Conservation (phyloP, 495 filamentous ascomycete species). For the Filosporella fistucella region DNA sequence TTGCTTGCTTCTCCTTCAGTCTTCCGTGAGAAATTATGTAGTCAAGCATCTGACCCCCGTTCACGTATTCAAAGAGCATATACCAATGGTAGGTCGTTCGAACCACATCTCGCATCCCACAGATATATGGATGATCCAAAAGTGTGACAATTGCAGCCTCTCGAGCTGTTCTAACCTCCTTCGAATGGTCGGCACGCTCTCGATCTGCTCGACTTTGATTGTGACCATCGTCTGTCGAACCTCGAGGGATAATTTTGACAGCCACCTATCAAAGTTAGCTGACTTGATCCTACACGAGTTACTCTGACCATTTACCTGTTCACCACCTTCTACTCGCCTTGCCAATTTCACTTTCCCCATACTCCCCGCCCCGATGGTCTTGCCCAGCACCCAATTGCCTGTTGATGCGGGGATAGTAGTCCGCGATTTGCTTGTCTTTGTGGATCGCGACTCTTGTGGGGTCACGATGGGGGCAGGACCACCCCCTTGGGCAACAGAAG, state of each 20-base stretch:
- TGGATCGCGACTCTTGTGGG: constrained; percentile 42
- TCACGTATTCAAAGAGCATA: constrained; percentile 99
- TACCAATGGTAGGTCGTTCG: constrained; percentile 99
- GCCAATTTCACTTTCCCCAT: constrained; percentile 96
- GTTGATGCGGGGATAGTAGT: constrained; percentile 80
- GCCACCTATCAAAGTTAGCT: constrained; percentile 60
- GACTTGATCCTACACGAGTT: neutral
- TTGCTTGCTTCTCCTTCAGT: constrained; percentile 96
- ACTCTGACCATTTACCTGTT: constrained; percentile 61
- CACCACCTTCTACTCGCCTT: constrained; percentile 72
- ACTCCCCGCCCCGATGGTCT: constrained; percentile 95
- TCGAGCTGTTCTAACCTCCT: constrained; percentile 91
- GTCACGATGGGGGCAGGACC: constrained; percentile 38
- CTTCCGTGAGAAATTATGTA: constrained; percentile 99
- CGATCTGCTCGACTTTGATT: constrained; percentile 75
- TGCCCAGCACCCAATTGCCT: constrained; percentile 88
- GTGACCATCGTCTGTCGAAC: constrained; percentile 67
- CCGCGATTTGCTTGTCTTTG: constrained; percentile 55
- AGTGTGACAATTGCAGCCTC: constrained; percentile 97
- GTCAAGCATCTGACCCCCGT: constrained; percentile 98
- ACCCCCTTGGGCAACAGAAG: constrained; percentile 35
- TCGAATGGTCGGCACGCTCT: constrained; percentile 88
- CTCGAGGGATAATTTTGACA: constrained; percentile 94
- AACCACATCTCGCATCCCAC: constrained; percentile 91
- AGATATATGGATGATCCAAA: constrained; percentile 93